Conservation (phyloP, 495 filamentous ascomycete species). For the Letharia columbiana region DNA sequence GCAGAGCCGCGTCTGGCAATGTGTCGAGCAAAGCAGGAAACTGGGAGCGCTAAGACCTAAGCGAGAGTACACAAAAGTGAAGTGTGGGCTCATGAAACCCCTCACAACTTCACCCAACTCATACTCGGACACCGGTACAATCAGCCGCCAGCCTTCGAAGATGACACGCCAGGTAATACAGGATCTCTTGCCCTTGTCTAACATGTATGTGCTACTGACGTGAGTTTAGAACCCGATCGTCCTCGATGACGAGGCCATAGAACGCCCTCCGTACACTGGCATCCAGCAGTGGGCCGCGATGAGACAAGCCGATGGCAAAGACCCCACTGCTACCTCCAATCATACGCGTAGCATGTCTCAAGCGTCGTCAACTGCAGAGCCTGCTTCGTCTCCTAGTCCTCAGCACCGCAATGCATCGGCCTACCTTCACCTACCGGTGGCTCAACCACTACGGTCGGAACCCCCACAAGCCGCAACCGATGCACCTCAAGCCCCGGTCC, state of each 20-base stretch:
- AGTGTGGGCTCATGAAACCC: not conserved
- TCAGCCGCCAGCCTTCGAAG: not conserved
- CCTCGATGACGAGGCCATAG: not conserved
- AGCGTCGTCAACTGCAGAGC: too few species aligned
- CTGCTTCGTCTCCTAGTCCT: not conserved
- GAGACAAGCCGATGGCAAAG: not conserved
- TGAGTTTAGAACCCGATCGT: not conserved
- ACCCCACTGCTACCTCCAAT: too few species aligned
- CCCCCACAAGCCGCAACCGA: too few species aligned
- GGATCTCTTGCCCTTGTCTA: not conserved
- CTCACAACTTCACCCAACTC: not conserved
- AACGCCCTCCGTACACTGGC: not conserved
- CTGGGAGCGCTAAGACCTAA: not conserved
- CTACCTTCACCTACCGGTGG: not conserved
- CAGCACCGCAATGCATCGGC: not conserved
- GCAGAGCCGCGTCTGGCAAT: not conserved
- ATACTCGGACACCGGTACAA: not conserved
- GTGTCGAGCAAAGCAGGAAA: not conserved
- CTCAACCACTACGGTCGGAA: too few species aligned
- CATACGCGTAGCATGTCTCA: too few species aligned
- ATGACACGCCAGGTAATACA: not conserved
- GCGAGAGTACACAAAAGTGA: not conserved
- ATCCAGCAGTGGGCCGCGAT: not conserved
- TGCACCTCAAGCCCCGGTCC: too few species aligned
- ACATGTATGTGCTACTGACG: not conserved